Base-by-base conservation (phyloP, 441 rosid genomes). In the Erodium texanum region DNA sequence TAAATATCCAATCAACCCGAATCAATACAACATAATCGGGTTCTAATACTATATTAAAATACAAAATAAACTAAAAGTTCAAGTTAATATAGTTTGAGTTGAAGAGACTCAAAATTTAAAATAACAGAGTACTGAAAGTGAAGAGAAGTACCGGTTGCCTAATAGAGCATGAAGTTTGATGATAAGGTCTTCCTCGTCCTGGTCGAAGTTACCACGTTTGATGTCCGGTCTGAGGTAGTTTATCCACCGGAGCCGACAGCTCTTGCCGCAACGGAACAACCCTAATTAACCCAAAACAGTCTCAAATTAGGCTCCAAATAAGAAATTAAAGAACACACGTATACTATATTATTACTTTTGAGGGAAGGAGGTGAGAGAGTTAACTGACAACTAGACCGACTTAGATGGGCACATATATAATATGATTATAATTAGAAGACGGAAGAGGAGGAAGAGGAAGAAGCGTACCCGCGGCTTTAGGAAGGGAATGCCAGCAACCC, bases 131-230 rank as follows among this genome's bases (percentile, higher is more conserved):
- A n/a, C n/a, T n/a, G n/a, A n/a, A n/a, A n/a, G n/a, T n/a, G n/a
- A n/a, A n/a, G n/a, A n/a, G n/a, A 1, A 27, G 3, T 70, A 81
- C 84, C 84, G 65, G 59, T 82, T 82, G 76, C 85, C 85, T 12
- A 82, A 81, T 34, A 82, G 85, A 61, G 85, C 85, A 59, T 82
- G 85, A 16, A 82, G 79, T 69, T 79, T 82, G 29, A 82, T 75
- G 65, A 82, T 79, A 29, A 82, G 85, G 32, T 82, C 85, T 45
- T 82, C 82, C 70, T 82, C 85, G 67, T 79, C 85, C 23, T 71
- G 76, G 22, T 23, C 74, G 66, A 82, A 82, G 48, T 77, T 79
- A 29, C 82, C 82, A 0, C 82, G 73, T 71, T 81, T 81, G 48
- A 81, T 73, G 36, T 81, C 81, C 0, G 85, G 85, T 20, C 79